These are phyloP conservation scores for Thuja plicata DNA, from an alignment of 83 land plant genomes.

Conservation along the genomic window DNA sequence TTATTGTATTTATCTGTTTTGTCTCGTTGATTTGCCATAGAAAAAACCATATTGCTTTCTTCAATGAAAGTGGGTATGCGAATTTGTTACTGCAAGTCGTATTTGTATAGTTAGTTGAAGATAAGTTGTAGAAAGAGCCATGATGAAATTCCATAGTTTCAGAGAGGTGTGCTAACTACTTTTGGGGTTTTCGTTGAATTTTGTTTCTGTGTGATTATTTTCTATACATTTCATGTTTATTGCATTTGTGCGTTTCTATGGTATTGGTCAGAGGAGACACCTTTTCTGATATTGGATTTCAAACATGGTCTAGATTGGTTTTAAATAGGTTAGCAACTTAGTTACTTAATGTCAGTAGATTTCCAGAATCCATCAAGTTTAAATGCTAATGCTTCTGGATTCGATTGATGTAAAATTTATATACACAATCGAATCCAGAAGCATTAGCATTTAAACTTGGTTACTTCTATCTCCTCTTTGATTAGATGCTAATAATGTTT, in stretches of 20 bases:
- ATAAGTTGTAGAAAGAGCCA: background rate
- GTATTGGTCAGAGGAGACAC: background rate
- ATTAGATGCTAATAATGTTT: background rate
- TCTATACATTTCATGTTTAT: background rate
- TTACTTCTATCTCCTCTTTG: background rate
- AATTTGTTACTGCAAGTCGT: background rate
- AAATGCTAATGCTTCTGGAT: too few relatives aligned
- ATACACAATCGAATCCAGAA: too few relatives aligned
- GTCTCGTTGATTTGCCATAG: background rate
- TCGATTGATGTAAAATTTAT: too few relatives aligned
- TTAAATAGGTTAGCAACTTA: background rate
- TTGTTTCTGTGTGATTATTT: background rate
- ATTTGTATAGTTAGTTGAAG: background rate
- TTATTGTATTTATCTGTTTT: background rate
- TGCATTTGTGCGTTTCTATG: background rate
- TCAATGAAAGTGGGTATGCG: background rate
- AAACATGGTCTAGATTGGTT: background rate
- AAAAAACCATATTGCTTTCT: background rate
- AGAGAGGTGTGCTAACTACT: background rate
- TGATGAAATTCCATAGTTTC: background rate
- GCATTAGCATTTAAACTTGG: too few relatives aligned
- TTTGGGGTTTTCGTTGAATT: background rate
- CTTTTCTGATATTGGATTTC: background rate
- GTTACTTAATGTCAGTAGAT: too few relatives aligned
- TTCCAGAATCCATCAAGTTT: too few relatives aligned